Evolutionary conservation across 257 asterid species (phyloP), one percentile per base, ranked within the genome.

Genomic region (Hygrophila difformis): DNA sequence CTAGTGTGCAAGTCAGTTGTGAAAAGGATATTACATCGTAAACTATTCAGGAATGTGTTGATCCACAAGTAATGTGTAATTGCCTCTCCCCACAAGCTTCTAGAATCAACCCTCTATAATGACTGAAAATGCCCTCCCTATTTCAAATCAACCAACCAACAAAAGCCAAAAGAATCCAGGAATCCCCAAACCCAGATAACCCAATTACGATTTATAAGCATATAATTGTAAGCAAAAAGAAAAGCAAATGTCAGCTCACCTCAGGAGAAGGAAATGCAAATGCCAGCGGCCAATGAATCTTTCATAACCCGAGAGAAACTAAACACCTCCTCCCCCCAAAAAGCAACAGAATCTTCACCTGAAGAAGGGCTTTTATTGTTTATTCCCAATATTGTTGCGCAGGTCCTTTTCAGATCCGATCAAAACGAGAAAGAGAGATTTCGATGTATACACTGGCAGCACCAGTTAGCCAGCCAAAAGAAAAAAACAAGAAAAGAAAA

Each of bases 391-490:
- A 47, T 23, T 26, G 40, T 18, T 11, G 48, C 12, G 5, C 44
- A 18, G 23, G 62, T 53, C 63, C 62, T 43, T 63, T 60, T 64
- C 80, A 73, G 80, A 73, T 73, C 80, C 67, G 73, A 72, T 72
- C 72, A 66, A 49, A 72, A 67, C 75, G 49, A 61, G 69, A 67
- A 61, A 50, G 51, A 17, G 64, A 44, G 28, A 22, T 47, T 29
- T 57, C 56, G n/a, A 14, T 59, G 55, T 40, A 42, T 47, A 71
- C 39, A 26, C n/a, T n/a, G n/a, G 51, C 55, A 53, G 26, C 59
- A 21, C 21, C 15, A 14, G n/a, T n/a, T n/a, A n/a, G n/a, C n/a
- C n/a, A n/a, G n/a, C n/a, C n/a, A n/a, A 16, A 33, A 31, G 23
- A 44, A 9, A 9, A 52, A 38, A 41, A 65, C 28, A 41, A 38